A percentile compares a stretch with the other conserved stretches of the same genome.
Evolutionary conservation across 352 stramenopile species (phyloP).

Genomic region (Pythium pectinolyticum): DNA sequence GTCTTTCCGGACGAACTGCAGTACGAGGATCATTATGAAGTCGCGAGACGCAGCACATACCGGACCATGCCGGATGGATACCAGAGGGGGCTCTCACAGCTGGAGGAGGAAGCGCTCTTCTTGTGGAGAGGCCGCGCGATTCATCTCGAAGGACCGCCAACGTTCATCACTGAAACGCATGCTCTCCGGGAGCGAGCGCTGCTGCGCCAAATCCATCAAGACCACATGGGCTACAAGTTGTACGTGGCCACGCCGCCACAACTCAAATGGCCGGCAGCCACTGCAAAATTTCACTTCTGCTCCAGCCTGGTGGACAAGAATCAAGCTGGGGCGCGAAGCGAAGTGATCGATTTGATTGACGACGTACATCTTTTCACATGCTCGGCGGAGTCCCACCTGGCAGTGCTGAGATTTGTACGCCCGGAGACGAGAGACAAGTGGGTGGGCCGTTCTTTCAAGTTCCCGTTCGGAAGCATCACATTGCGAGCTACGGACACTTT

Average conservation of each 20-base stretch:
- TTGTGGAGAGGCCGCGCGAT: background rate
- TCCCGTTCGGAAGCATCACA: background rate
- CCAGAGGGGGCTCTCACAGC: background rate
- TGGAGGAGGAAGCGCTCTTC: background rate
- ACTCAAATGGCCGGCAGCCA: constrained; percentile 5
- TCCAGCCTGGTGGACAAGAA: background rate
- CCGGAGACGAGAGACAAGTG: constrained; percentile 11
- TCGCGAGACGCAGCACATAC: too few species aligned
- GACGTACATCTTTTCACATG: constrained; percentile 8
- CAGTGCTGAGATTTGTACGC: background rate
- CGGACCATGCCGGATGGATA: background rate
- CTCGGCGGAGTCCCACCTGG: constrained; percentile 3
- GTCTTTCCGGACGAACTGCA: too few species aligned
- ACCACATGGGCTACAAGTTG: constrained; percentile 4
- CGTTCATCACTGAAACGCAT: constrained; percentile 6
- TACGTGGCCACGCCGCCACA: constrained; percentile 5
- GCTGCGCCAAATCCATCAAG: background rate
- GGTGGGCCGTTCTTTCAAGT: background rate
- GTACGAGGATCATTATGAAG: too few species aligned
- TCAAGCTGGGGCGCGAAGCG: background rate
- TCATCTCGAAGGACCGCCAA: background rate
- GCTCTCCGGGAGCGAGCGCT: background rate
- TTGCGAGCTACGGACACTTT: constrained; percentile 1
- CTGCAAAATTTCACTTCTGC: constrained; percentile 17
- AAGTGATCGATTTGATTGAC: background rate